Evolutionary conservation across 73 alveolate genomes (phyloP).

Genomic region (Paramecium octaurelia): DNA sequence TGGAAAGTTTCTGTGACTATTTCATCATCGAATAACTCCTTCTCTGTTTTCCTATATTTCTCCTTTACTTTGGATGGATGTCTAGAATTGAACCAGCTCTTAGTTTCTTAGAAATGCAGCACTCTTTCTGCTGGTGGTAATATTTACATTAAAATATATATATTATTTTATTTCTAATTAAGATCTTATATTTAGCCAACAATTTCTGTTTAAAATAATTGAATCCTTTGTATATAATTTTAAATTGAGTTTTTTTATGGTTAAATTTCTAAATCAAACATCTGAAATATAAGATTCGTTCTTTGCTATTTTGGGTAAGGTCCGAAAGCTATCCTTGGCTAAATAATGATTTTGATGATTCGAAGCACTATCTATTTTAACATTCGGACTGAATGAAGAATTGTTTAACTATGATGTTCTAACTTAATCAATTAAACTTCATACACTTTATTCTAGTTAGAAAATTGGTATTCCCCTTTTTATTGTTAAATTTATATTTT

Average conservation of each 20-base stretch:
- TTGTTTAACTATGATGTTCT: neutral
- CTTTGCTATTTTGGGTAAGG: neutral
- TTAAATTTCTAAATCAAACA: neutral
- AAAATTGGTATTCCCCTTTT: neutral
- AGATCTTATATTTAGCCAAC: neutral
- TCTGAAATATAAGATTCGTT: neutral
- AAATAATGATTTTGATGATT: neutral
- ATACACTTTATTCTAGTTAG: neutral
- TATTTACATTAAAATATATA: neutral
- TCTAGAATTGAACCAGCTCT: slow-evolving; percentile 28
- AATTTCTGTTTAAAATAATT: neutral
- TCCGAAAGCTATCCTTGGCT: neutral
- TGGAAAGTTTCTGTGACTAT: slow-evolving; percentile 1
- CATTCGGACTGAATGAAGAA: neutral
- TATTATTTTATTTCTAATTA: neutral
- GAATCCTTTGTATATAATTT: neutral
- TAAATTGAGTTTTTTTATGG: neutral
- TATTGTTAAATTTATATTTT: neutral
- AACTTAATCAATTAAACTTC: neutral
- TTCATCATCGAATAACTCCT: slow-evolving; percentile 12
- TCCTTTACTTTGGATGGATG: neutral
- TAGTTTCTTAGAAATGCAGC: neutral
- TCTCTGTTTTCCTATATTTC: neutral
- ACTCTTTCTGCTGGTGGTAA: slow-evolving; percentile 5
- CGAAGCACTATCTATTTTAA: neutral